Percentiles rank a stretch among this genome's conserved stretches.
Conservation (phyloP, 352 stramenopile species). For the Phytopythium montanum region DNA sequence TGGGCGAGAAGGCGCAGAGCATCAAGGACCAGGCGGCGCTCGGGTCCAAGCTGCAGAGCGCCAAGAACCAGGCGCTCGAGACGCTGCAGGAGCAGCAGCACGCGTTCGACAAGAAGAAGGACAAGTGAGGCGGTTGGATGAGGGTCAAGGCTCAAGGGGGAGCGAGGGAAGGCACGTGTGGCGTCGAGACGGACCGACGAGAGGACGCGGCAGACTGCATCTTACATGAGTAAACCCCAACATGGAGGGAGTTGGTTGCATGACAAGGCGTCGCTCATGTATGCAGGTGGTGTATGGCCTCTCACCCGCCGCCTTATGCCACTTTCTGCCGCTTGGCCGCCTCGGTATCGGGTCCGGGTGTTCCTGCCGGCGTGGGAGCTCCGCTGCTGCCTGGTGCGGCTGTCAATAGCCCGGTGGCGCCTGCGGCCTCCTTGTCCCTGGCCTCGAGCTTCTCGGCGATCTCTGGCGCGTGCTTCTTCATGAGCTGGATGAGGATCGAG, state of each 20-base stretch:
- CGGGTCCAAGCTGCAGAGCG: conserved; percentile 22
- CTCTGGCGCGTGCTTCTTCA: conserved; percentile 85
- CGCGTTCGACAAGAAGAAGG: conserved; percentile 34
- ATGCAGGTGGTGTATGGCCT: conserved; percentile 2
- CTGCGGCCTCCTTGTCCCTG: conserved; percentile 24
- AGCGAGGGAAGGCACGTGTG: no score
- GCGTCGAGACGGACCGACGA: background rate
- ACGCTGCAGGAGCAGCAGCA: conserved; percentile 30
- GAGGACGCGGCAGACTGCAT: background rate
- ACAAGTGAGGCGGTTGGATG: conserved; percentile 19
- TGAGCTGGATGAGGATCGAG: conserved; percentile 78
- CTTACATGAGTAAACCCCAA: background rate
- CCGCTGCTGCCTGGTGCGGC: conserved; percentile 7
- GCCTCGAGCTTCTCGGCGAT: conserved; percentile 74
- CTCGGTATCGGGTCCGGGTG: conserved; percentile 27
- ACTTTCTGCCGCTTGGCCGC: conserved; percentile 67
- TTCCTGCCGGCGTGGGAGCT: conserved; percentile 4
- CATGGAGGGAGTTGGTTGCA: background rate
- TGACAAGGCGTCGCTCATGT: background rate
- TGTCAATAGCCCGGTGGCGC: background rate
- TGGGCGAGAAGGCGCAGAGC: conserved; percentile 42
- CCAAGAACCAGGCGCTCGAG: conserved; percentile 32
- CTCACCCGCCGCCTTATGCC: conserved; percentile 16
- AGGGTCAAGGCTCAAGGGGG: background rate
- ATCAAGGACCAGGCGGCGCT: conserved; percentile 9